Evolutionary conservation across 495 filamentous ascomycete species (phyloP).

Genomic region (Trichoderma erinaceum): DNA sequence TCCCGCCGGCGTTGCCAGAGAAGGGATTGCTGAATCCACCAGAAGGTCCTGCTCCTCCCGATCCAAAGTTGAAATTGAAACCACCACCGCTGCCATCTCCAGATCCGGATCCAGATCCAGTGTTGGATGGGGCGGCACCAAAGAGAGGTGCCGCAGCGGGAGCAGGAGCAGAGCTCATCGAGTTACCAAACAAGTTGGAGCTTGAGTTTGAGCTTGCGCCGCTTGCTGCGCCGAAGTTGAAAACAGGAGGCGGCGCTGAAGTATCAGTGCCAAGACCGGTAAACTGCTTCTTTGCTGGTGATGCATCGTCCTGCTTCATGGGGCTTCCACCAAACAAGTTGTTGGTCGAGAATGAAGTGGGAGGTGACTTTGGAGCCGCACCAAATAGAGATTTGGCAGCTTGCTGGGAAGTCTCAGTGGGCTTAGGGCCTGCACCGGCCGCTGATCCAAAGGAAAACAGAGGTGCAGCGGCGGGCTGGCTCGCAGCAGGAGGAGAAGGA

Average conservation of each 20-base stretch:
- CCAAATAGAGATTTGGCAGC: constrained; percentile 26
- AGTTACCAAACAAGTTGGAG: constrained; percentile 22
- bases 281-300: constrained; percentile 20
- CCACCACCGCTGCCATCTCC: constrained; percentile 21
- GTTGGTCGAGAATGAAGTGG: background rate
- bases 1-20: constrained; percentile 16
- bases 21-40: constrained; percentile 26
- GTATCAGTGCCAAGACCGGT: constrained; percentile 19
- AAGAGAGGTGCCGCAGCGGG: constrained; percentile 21
- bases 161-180: constrained; percentile 26
- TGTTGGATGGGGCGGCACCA: constrained; percentile 19
- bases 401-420: background rate
- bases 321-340: constrained; percentile 16
- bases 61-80: constrained; percentile 40
- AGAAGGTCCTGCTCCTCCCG: constrained; percentile 18
- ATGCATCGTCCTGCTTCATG: constrained; percentile 17
- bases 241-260: constrained; percentile 19
- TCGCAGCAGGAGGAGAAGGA: background rate
- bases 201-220: constrained; percentile 24
- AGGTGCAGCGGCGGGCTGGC: constrained; percentile 18
- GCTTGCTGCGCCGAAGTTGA: constrained; percentile 30
- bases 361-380: constrained; percentile 12
- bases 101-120: constrained; percentile 27
- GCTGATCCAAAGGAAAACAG: constrained; percentile 24
- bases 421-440: background rate